Conservation (phyloP, 2,329 filamentous ascomycete species). For the Cylindrodendrum hubeiense region DNA sequence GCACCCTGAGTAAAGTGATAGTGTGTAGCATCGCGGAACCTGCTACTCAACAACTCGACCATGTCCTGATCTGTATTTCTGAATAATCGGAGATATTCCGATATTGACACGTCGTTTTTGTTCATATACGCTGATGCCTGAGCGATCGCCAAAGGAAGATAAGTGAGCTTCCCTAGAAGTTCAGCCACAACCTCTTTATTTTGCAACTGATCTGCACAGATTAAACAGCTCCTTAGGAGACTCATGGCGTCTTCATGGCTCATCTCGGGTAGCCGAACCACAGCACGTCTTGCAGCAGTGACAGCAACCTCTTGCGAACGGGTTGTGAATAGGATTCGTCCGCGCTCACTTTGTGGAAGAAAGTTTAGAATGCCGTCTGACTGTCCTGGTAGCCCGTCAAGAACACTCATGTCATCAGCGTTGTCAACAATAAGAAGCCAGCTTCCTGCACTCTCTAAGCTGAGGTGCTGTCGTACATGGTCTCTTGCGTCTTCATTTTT, state of each 20-base stretch:
- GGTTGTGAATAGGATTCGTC: constrained; percentile 53
- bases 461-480: constrained; percentile 34
- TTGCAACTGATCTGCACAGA: too few species aligned
- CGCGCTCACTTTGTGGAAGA: constrained; percentile 49
- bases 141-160: constrained; percentile 48
- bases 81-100: constrained; percentile 44
- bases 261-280: background rate
- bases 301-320: constrained; percentile 41
- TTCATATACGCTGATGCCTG: constrained; percentile 51
- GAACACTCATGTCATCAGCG: constrained; percentile 51
- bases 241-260: constrained; percentile 31
- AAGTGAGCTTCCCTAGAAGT: background rate
- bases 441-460: constrained; percentile 40
- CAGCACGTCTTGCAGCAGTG: background rate
- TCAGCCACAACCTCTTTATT: background rate
- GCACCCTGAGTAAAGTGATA: constrained; percentile 50
- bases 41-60: constrained; percentile 10
- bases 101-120: constrained; percentile 30
- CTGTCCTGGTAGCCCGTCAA: constrained; percentile 31
- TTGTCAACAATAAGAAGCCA: constrained; percentile 60
- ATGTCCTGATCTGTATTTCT: constrained; percentile 22
- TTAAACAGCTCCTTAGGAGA: constrained; percentile 30
- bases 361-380: background rate
- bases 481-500: background rate
- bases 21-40: constrained; percentile 48